A percentile compares a stretch with the other conserved stretches of the same genome.
phyloP scores from a whole-genome alignment of 495 filamentous ascomycete genomes.

The Hypomontagnella monticulosa region DNA sequence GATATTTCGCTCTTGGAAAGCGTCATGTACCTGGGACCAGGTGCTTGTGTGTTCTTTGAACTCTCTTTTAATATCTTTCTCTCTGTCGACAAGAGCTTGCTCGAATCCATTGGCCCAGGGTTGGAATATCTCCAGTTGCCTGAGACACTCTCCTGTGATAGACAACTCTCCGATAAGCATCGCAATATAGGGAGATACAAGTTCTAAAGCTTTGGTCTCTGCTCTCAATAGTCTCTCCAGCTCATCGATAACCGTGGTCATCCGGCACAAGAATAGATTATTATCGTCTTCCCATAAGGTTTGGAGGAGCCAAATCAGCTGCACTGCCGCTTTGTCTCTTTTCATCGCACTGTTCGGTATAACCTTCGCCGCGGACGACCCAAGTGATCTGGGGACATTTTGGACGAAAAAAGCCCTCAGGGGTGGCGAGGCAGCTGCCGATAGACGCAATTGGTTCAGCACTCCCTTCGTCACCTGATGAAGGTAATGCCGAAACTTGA shows the following conservation, averaged over 20 bases:
- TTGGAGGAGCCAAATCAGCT: constrained; percentile 50
- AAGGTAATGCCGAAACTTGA: constrained; percentile 49
- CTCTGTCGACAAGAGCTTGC: constrained; percentile 14
- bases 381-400: neutral
- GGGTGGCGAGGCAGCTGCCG: constrained; percentile 47
- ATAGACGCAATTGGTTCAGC: constrained; percentile 32
- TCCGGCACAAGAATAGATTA: constrained; percentile 42
- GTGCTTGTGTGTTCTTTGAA: constrained; percentile 28
- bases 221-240: constrained; percentile 54
- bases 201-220: constrained; percentile 45
- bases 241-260: constrained; percentile 55
- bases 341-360: constrained; percentile 9
- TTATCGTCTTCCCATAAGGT: constrained; percentile 40
- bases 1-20: constrained; percentile 21
- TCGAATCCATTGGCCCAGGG: constrained; percentile 59
- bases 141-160: constrained; percentile 51
- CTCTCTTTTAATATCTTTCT: constrained; percentile 45
- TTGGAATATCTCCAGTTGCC: constrained; percentile 57
- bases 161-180: constrained; percentile 54
- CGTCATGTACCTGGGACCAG: constrained; percentile 22
- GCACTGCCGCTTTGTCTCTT: constrained; percentile 19
- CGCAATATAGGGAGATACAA: constrained; percentile 53
- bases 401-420: constrained; percentile 46
- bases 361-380: neutral
- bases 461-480: constrained; percentile 39